phyloP scores from a whole-genome alignment of 306 rosid species.

The Cucumis sativus region DNA sequence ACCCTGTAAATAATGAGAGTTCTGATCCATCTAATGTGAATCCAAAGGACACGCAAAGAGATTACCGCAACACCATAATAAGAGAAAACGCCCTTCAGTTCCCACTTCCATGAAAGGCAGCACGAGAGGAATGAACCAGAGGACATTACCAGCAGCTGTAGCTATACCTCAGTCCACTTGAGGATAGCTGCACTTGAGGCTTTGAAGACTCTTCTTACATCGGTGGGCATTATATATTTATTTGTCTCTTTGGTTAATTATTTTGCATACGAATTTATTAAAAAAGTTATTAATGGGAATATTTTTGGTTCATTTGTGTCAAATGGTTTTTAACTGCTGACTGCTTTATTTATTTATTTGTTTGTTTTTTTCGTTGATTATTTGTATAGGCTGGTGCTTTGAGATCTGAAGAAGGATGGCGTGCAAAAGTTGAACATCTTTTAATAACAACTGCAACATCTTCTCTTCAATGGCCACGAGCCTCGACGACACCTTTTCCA shows the following conservation, averaged over 20 bases:
- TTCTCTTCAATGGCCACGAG: conserved; percentile 39
- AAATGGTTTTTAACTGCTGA: not conserved
- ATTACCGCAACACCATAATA: conserved; percentile 25
- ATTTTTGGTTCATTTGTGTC: not conserved
- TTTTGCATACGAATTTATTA: not conserved
- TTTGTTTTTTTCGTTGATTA: not conserved
- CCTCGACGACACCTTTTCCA: conserved; percentile 33
- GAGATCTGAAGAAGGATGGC: conserved; percentile 46
- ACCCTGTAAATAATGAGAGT: conserved; percentile 23
- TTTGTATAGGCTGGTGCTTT: conserved; percentile 59
- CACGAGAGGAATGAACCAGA: conserved; percentile 23
- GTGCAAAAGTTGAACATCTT: conserved; percentile 48
- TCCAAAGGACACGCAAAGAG: conserved; percentile 23
- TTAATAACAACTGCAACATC: conserved; percentile 34
- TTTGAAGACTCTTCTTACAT: conserved; percentile 58
- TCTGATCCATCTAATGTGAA: conserved; percentile 20
- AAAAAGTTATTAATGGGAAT: not conserved
- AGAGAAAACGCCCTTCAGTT: conserved; percentile 42
- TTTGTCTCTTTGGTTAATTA: not conserved
- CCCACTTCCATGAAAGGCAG: conserved; percentile 29
- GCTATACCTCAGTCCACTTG: conserved; percentile 32
- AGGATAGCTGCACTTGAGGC: conserved; percentile 82
- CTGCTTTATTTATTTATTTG: not conserved
- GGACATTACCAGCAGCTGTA: conserved; percentile 18
- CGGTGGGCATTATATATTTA: conserved; percentile 34